Base-by-base conservation (phyloP, 176 grass and related monocot genomes). In the Rhipidocladum racemiflorum region DNA sequence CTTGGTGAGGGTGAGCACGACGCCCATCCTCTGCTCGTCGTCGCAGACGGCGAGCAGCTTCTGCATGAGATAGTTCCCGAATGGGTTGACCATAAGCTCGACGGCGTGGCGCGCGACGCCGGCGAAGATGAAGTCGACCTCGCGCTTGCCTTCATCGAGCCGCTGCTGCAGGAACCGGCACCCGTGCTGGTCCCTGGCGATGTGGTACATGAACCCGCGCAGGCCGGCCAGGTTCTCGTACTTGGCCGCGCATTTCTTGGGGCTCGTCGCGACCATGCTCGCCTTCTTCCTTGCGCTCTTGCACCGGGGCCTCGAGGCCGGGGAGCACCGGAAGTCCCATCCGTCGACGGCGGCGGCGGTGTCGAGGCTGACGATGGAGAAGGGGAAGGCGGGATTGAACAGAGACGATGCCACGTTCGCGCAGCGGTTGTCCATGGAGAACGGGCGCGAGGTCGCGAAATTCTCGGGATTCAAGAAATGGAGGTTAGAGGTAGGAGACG, bases 1-100 rank as follows among this genome's bases (percentile, higher is more conserved):
- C 28, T 78, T 67, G 18, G 87, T 91, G 62, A 99, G 68, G 20
- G 67, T 69, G 72, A 66, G 72, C 27, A 95, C 71, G 42, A 95
- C 76, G 16, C 9, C 68, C 91, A 75, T 95, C 81, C 87, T 86
- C 70, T 99, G 92, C 68, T 85, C 87, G 72, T 89, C 85, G 73
- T 69, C 80, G 60, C 92, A 99, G 5, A 87, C 82, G 59, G 83
- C 68, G 64, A 99, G 77, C 23, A 99, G 87, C 87, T 95, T 99
- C 88, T 99, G 96, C 83, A 95, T 91, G 32, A 99, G 90, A 71
- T 99, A 99, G 79, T 99, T 99, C 20, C 92, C 96, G 65, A 91
- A 99, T 0, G 87, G 89, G 61, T 99, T 78, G 48, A 91, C 87
- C 78, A 92, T 93, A 17, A 99, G 96, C 87, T 95, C 83, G 23